Base-by-base conservation (phyloP, 148 eudicot genomes). In the Amaranthus cruentus region DNA sequence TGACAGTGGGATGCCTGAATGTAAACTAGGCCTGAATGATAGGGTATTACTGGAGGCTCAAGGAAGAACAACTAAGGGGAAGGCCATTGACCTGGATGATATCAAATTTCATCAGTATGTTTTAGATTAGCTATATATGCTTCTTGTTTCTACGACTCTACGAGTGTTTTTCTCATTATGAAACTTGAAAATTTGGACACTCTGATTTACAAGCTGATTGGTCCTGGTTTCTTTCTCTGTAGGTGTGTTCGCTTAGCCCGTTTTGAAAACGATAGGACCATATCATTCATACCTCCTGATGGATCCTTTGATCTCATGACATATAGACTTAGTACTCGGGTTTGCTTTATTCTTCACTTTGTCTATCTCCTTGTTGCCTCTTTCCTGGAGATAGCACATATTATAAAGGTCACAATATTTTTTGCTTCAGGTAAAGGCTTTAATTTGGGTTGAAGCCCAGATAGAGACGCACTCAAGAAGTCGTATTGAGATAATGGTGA, bases 1-100 rank as follows among this genome's bases (percentile, higher is more conserved):
- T 77, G 82, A 85, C 93, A 95, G 98, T 90, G 98, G 98, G 77
- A 95, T 95, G 98, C 98, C 98, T 8, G 98, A 95, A 81, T 95
- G 98, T 85, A 95, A 95, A 78, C 89, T 95, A 47, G 98, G 98
- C 76, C 87, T 95, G 56, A 95, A 95, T 79, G 98, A 95, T 75
- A 85, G 97, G 85, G 90, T 95, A 28, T 74, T 95, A 73, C 80
- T 95, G 86, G 98, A 95, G 78, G 98, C 98, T 53, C 98, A 95
- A 84, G 97, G 98, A 47, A 84, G 88, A 78, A 66, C 97, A 28
- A 78, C 92, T n/a, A 95, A 87, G 79, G 98, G 98, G 74, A 95
- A 91, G 73, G 91, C 98, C 71, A 95, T 95, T 76, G 98, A 95
- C 82, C 78, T 95, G 71, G 98, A 95, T 57, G 97, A 95, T 82